These are phyloP conservation scores for Lolium multiflorum DNA, from an alignment of 176 grass and related monocot species.

Conservation along the genomic window DNA sequence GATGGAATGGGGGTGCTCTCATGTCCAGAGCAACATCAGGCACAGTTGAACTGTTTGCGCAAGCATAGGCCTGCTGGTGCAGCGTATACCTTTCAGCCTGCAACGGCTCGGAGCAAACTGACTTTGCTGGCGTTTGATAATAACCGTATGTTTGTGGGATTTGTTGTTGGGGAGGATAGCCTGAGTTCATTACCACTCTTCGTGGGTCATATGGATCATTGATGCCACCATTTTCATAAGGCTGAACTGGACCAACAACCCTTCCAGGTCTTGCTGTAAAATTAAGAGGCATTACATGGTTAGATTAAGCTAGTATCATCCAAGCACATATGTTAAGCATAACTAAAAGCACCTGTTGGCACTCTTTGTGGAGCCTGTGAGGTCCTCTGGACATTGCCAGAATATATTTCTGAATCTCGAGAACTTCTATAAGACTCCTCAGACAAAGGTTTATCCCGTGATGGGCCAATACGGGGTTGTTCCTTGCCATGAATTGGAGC, in stretches of 20 bases:
- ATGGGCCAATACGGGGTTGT: conserved; percentile 51
- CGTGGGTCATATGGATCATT: conserved; percentile 76
- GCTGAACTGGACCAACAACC: conserved; percentile 69
- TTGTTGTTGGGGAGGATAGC: conserved; percentile 65
- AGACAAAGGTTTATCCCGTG: conserved; percentile 58
- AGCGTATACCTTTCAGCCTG: conserved; percentile 63
- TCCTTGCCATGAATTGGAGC: conserved; percentile 72
- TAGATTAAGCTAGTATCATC: conserved; percentile 31
- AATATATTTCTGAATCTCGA: conserved; percentile 46
- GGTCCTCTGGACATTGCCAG: conserved; percentile 37
- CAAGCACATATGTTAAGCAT: conserved; percentile 5
- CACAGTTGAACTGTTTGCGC: conserved; percentile 57
- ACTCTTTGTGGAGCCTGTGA: conserved; percentile 77
- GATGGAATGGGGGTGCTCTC: conserved; percentile 88
- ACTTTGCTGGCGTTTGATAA: conserved; percentile 63
- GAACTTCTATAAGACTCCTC: conserved; percentile 60
- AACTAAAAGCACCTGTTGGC: conserved; percentile 58
- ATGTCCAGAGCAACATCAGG: conserved; percentile 86
- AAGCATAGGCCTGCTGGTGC: conserved; percentile 60
- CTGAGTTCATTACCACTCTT: conserved; percentile 68
- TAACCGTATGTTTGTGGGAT: conserved; percentile 73
- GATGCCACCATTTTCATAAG: conserved; percentile 68
- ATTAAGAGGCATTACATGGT: conserved; percentile 30
- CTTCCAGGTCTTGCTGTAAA: conserved; percentile 84
- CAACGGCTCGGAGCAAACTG: conserved; percentile 50